Conservation (phyloP, 768 basidiomycete species). For the Solioccasus polychromus region DNA sequence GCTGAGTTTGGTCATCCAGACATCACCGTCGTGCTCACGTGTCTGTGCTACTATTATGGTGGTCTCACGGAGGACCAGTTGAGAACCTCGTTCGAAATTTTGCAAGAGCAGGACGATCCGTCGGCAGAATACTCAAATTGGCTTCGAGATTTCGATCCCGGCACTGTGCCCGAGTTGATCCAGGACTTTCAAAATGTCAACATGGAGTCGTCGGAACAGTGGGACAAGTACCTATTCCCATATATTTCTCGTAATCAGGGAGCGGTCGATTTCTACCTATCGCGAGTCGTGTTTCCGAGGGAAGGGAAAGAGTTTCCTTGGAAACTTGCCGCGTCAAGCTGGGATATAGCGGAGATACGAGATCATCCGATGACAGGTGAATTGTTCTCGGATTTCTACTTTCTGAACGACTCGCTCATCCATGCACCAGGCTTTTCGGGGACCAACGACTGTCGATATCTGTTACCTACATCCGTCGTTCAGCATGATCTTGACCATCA, state of each 20-base stretch:
- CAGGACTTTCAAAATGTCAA: constrained; percentile 39
- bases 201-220: constrained; percentile 34
- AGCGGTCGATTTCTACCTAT: constrained; percentile 51
- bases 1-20: too few species aligned
- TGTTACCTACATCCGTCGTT: constrained; percentile 30
- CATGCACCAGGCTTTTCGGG: constrained; percentile 33
- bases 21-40: too few species aligned
- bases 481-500: too few species aligned
- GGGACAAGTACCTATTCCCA: constrained; percentile 26
- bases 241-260: constrained; percentile 33
- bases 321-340: constrained; percentile 18
- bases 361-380: not conserved
- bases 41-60: too few species aligned
- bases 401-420: not conserved
- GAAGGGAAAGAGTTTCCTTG: constrained; percentile 30
- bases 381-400: not conserved
- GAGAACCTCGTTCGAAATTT: too few species aligned
- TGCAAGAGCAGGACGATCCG: too few species aligned
- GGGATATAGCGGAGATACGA: constrained; percentile 4
- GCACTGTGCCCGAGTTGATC: constrained; percentile 29
- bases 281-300: constrained; percentile 45
- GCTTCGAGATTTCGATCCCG: constrained; percentile 20
- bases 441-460: constrained; percentile 36
- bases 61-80: too few species aligned
- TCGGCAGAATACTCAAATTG: constrained; percentile 20